Evolutionary conservation across 164 flowering plant species (phyloP).

Genomic region (Berberis vulgaris): DNA sequence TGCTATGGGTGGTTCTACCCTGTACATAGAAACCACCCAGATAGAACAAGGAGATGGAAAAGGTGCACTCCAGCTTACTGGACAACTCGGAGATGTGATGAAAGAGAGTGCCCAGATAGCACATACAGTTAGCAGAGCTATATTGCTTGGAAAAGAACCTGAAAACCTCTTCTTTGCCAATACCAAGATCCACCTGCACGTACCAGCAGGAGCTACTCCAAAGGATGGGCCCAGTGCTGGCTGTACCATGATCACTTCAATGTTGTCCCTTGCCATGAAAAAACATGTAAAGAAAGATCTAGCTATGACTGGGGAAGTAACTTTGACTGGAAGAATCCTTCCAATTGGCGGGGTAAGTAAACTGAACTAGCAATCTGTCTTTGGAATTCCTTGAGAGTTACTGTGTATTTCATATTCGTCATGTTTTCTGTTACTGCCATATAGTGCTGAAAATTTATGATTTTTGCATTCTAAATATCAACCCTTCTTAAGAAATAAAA

Average conservation of each 20-base stretch:
- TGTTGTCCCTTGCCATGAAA: conserved; percentile 79
- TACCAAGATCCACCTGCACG: conserved; percentile 90
- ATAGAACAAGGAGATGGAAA: conserved; percentile 89
- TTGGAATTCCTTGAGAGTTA: neutral
- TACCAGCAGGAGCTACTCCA: conserved; percentile 97
- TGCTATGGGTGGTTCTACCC: conserved; percentile 95
- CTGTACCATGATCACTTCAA: conserved; percentile 94
- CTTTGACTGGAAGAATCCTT: conserved; percentile 81
- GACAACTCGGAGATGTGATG: conserved; percentile 98
- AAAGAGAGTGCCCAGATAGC: conserved; percentile 98
- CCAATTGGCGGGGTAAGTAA: conserved; percentile 96
- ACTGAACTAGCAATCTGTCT: neutral
- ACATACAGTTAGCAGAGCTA: conserved; percentile 75
- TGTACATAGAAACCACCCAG: conserved; percentile 72
- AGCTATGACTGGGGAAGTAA: conserved; percentile 98
- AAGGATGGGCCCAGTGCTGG: conserved; percentile 99
- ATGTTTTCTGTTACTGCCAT: no score
- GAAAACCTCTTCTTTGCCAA: conserved; percentile 60
- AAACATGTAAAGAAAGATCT: conserved; percentile 75
- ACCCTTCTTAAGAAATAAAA: no score
- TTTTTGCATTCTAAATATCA: no score
- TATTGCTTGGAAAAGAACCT: conserved; percentile 64
- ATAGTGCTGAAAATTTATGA: no score
- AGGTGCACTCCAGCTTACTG: conserved; percentile 77
- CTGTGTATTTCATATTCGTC: no score